Conservation (phyloP, 306 rosid genomes). For the Neltuma alba region DNA sequence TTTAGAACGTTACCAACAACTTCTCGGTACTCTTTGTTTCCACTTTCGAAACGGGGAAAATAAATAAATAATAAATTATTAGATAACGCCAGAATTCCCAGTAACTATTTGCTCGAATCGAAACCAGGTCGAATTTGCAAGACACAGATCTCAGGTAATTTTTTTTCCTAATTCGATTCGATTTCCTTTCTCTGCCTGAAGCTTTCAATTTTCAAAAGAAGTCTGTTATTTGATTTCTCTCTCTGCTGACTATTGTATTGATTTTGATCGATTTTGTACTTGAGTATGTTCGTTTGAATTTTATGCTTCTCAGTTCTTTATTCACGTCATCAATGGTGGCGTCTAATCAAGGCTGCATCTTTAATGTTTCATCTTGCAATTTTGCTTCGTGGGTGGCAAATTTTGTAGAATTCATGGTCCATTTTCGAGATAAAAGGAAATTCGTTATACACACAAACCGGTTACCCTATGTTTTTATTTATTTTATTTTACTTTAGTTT, state of each 20-base stretch:
- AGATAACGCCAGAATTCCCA: background rate
- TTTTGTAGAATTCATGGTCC: background rate
- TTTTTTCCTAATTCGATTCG: background rate
- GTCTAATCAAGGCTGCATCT: background rate
- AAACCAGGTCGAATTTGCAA: background rate
- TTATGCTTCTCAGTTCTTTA: background rate
- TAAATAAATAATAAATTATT: background rate
- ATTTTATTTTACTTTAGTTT: background rate
- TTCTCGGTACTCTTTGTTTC: background rate
- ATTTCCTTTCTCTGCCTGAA: background rate
- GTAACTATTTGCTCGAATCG: background rate
- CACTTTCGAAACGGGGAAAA: background rate
- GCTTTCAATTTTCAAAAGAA: background rate
- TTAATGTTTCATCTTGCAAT: background rate
- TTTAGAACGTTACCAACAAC: conserved; percentile 3
- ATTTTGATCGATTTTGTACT: background rate
- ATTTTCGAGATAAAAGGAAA: background rate
- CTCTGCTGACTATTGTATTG: background rate
- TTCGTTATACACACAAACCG: background rate
- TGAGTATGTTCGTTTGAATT: background rate
- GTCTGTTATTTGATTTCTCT: background rate
- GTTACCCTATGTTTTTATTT: background rate
- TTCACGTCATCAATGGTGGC: background rate
- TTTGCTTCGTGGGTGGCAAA: background rate
- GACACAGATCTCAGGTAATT: conserved; percentile 1